Evolutionary conservation across 2,329 filamentous ascomycete genomes (phyloP).

Genomic region (Arthrobotrys entomopaga): DNA sequence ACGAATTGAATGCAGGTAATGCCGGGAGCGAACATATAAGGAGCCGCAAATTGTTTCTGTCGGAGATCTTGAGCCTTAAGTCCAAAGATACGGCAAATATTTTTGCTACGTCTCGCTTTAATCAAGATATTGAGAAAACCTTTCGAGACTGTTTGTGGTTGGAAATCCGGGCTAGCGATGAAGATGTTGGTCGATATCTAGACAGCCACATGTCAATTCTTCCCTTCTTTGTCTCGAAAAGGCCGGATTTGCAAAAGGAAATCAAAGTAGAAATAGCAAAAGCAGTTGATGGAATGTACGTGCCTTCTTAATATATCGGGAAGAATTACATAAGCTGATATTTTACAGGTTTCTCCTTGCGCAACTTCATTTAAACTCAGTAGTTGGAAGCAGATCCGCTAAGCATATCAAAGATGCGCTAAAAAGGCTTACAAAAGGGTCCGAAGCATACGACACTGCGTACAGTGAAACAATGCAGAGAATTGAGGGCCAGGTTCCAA

Average conservation of each 20-base stretch:
- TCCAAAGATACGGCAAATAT: neutral
- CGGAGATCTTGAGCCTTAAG: neutral
- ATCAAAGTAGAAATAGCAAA: neutral
- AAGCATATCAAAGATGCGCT: conserved; percentile 61
- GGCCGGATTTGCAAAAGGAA: neutral
- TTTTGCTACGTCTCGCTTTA: neutral
- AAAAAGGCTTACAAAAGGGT: conserved; percentile 59
- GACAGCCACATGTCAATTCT: neutral
- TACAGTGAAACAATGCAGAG: conserved; percentile 12
- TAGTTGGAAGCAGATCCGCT: conserved; percentile 60
- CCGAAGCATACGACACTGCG: conserved; percentile 16
- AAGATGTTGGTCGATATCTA: neutral
- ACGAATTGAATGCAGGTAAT: no score
- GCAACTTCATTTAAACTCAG: conserved; percentile 61
- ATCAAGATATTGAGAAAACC: neutral
- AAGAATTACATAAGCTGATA: neutral
- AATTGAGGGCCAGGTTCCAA: neutral
- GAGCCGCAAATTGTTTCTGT: neutral
- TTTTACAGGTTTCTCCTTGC: conserved; percentile 63
- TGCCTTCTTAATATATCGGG: neutral
- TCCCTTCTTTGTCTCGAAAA: neutral
- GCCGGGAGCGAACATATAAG: neutral
- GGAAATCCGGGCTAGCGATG: neutral
- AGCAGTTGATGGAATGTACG: neutral
- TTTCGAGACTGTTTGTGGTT: neutral